A percentile compares a stretch with the other conserved stretches of the same genome.
Conservation (phyloP, 2,329 filamentous ascomycete species). For the Fusarium redolens region DNA sequence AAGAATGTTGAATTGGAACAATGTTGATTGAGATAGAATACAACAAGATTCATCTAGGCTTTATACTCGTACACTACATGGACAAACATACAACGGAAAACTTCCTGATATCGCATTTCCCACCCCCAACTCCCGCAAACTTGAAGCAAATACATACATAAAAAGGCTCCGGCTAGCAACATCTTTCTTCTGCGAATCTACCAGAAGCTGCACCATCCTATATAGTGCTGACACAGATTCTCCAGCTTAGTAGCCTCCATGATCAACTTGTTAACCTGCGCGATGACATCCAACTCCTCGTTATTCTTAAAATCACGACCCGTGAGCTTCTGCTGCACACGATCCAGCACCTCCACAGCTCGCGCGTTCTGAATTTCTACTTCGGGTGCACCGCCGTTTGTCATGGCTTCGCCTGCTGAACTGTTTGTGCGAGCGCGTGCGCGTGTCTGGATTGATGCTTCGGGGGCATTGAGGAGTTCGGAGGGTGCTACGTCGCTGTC, state of each 20-base stretch:
- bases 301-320: constrained; percentile 89
- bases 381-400: constrained; percentile 58
- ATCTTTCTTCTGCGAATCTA: constrained; percentile 52
- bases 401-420: constrained; percentile 53
- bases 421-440: constrained; percentile 71
- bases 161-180: no score
- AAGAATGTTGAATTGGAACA: no score
- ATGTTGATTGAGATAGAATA: no score
- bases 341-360: constrained; percentile 90
- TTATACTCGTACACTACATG: no score
- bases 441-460: constrained; percentile 60
- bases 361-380: constrained; percentile 91
- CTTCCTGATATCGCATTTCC: no score
- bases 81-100: no score
- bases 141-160: no score
- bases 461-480: constrained; percentile 64
- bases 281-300: constrained; percentile 85
- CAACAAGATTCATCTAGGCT: no score
- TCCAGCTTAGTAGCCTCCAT: constrained; percentile 96
- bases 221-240: constrained; percentile 98
- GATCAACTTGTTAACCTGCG: constrained; percentile 94
- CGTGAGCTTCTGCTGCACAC: constrained; percentile 95
- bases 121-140: no score
- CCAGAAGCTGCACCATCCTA: constrained; percentile 99
- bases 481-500: constrained; percentile 71